Percentiles rank a stretch among this genome's conserved stretches.
These are phyloP conservation scores for Coprinopsis marcescibilis DNA, from an alignment of 768 basidiomycete genomes.

Conservation along the genomic window DNA sequence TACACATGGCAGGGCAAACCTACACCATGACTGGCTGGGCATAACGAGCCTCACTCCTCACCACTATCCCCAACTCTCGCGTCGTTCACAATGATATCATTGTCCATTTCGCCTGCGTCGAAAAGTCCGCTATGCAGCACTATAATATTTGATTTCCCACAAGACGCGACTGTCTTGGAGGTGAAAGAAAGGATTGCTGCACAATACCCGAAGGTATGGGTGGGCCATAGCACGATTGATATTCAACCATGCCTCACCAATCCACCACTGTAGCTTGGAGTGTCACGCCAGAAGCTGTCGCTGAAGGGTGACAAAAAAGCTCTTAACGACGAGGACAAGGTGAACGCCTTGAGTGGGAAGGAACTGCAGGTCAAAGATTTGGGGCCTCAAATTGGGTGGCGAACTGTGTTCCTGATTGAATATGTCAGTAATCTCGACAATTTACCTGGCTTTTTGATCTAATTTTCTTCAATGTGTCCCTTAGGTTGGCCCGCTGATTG, in stretches of 20 bases:
- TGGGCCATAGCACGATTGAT: background rate
- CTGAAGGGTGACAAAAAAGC: conserved; percentile 56
- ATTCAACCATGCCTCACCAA: background rate
- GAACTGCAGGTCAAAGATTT: conserved; percentile 82
- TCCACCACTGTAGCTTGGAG: conserved; percentile 53
- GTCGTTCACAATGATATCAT: conserved; percentile 25
- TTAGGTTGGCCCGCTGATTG: conserved; percentile 80
- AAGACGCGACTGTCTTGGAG: conserved; percentile 56
- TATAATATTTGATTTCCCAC: conserved; percentile 39
- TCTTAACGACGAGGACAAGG: conserved; percentile 55
- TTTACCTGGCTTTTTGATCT: background rate
- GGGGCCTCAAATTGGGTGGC: conserved; percentile 86
- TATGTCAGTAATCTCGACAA: too few species aligned
- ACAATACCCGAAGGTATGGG: conserved; percentile 30
- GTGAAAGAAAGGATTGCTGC: conserved; percentile 60
- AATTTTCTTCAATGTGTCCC: too few species aligned
- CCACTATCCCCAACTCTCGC: background rate
- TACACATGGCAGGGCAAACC: too few species aligned
- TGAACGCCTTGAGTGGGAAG: conserved; percentile 52
- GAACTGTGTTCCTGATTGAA: conserved; percentile 87
- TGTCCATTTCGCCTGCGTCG: conserved; percentile 49
- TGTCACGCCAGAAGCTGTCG: conserved; percentile 68
- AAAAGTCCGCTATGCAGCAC: conserved; percentile 47
- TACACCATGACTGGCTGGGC: too few species aligned
- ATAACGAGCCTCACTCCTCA: too few species aligned